Conservation (phyloP, 2,329 filamentous ascomycete genomes). For the Neonectria ditissima region DNA sequence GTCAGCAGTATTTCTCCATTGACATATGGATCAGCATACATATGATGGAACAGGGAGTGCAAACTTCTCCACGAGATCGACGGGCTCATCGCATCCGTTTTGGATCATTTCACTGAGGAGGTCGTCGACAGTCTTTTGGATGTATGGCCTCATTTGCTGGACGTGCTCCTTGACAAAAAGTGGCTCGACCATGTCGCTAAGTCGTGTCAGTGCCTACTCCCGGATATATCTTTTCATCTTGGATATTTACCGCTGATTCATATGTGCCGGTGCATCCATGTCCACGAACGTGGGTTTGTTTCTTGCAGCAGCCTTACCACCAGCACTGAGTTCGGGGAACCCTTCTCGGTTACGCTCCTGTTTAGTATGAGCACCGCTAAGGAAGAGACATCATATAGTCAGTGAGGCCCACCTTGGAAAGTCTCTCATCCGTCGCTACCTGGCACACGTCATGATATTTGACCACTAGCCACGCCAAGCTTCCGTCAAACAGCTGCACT, state of each 20-base stretch:
- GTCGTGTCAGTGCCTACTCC: background rate
- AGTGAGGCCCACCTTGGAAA: conserved; percentile 55
- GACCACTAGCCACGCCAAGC: conserved; percentile 59
- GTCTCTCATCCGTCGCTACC: conserved; percentile 57
- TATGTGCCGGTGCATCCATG: conserved; percentile 62
- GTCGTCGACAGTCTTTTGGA: conserved; percentile 58
- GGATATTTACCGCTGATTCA: conserved; percentile 54
- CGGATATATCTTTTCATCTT: background rate
- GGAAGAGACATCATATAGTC: background rate
- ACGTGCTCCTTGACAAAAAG: conserved; percentile 56
- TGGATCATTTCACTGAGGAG: conserved; percentile 55
- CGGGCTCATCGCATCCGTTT: conserved; percentile 52
- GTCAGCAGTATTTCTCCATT: conserved; percentile 42
- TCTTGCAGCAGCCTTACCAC: conserved; percentile 61
- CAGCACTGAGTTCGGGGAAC: conserved; percentile 60
- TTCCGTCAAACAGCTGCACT: conserved; percentile 61
- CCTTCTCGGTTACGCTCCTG: conserved; percentile 56
- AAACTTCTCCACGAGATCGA: conserved; percentile 61
- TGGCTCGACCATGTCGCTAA: conserved; percentile 58
- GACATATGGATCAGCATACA: conserved; percentile 43
- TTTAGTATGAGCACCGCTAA: background rate
- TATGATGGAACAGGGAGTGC: conserved; percentile 61
- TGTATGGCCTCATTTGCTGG: conserved; percentile 56
- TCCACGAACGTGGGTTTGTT: conserved; percentile 63
- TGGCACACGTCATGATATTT: conserved; percentile 60